A percentile compares a stretch with the other conserved stretches of the same genome.
Evolutionary conservation across 306 rosid species (phyloP).

Genomic region (Erythrophleum fordii): DNA sequence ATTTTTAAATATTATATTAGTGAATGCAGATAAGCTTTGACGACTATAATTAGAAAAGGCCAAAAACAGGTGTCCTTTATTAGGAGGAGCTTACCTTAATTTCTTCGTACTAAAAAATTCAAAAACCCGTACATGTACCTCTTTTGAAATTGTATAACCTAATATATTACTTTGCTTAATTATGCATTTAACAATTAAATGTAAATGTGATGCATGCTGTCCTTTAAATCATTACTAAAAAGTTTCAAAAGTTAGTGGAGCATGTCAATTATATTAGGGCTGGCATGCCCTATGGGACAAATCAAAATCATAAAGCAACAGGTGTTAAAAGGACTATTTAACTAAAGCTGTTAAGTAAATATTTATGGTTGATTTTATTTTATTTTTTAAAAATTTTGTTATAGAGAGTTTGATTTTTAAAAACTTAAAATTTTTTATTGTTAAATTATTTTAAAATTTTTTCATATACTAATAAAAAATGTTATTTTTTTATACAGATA

Average conservation of each 20-base stretch:
- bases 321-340: not conserved
- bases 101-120: not conserved
- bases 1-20: not conserved
- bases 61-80: not conserved
- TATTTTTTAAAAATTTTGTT: not conserved
- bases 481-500: not conserved
- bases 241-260: not conserved
- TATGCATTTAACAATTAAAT: not conserved
- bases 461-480: no score
- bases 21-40: not conserved
- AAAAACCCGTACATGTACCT: not conserved
- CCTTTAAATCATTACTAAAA: not conserved
- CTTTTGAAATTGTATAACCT: no score
- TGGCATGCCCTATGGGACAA: not conserved
- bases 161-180: no score
- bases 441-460: not conserved
- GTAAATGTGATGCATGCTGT: not conserved
- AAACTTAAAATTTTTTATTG: not conserved
- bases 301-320: not conserved
- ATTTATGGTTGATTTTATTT: not conserved
- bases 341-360: not conserved
- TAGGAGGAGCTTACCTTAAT: not conserved
- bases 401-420: not conserved
- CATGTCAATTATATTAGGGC: not conserved
- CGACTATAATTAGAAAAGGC: not conserved